A percentile compares a stretch with the other conserved stretches of the same genome.
Conservation (phyloP, 1,284 basidiomycete species). For the Sporisorium iseilematis-ciliati region DNA sequence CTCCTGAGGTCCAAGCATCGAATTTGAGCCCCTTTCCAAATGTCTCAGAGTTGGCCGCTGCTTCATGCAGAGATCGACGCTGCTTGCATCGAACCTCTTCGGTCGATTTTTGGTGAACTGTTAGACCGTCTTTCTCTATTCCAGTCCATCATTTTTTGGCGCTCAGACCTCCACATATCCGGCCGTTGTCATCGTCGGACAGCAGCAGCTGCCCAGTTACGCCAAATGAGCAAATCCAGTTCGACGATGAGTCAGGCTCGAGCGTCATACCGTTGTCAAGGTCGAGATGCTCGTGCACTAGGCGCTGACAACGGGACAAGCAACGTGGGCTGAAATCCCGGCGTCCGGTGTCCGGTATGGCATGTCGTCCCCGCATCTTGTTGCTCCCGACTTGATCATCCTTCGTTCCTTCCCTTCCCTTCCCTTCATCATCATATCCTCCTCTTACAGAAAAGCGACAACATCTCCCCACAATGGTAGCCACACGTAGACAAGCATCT, state of each 20-base stretch:
- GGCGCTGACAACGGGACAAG: too few species aligned
- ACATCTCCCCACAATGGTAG: constrained; percentile 29
- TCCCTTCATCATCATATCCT: background rate
- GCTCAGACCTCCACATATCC: constrained; percentile 3
- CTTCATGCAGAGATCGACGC: constrained; percentile 7
- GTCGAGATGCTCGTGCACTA: background rate
- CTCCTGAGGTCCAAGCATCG: constrained; percentile 1
- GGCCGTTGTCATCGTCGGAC: constrained; percentile 2
- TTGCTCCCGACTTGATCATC: too few species aligned
- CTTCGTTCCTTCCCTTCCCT: background rate
- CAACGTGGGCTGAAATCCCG: too few species aligned
- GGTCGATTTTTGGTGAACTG: background rate
- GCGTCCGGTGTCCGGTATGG: too few species aligned
- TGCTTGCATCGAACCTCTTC: constrained; percentile 7
- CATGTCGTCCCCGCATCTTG: too few species aligned
- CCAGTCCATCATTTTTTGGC: background rate
- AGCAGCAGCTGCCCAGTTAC: constrained; percentile 19
- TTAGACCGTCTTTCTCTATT: background rate
- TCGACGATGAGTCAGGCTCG: constrained; percentile 38
- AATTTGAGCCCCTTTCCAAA: constrained; percentile 3
- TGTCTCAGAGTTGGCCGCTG: constrained; percentile 18
- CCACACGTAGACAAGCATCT: constrained; percentile 33
- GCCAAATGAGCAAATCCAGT: constrained; percentile 9
- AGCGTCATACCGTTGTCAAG: constrained; percentile 18
- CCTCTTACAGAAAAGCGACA: background rate